Evolutionary conservation across 495 filamentous ascomycete species (phyloP).

Genomic region (Parathielavia hyrcaniae): DNA sequence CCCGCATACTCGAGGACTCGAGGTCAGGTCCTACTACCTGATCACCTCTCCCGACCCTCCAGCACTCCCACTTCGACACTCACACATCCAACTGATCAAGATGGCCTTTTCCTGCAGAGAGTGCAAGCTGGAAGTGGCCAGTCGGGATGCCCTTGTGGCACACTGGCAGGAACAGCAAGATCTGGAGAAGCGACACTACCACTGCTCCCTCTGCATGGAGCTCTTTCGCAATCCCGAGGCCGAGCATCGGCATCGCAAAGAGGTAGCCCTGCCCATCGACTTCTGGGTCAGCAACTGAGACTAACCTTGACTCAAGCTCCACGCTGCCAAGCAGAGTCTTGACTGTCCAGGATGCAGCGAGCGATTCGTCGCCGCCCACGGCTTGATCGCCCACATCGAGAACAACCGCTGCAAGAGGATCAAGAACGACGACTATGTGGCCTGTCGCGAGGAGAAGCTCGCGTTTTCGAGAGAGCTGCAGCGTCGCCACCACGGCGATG

Average conservation of each 20-base stretch:
- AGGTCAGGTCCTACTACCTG: no score
- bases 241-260: not conserved
- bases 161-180: constrained; percentile 13
- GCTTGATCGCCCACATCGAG: constrained; percentile 30
- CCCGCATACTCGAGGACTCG: not conserved
- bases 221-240: constrained; percentile 3
- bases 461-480: constrained; percentile 20
- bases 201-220: constrained; percentile 12
- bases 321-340: constrained; percentile 25
- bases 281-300: not conserved
- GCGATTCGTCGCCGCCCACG: not conserved
- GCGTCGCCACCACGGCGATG: constrained; percentile 9
- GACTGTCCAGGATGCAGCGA: constrained; percentile 32
- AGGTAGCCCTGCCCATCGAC: not conserved
- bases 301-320: constrained; percentile 14
- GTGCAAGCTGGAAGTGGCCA: constrained; percentile 5
- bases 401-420: constrained; percentile 20
- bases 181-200: constrained; percentile 10
- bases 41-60: not conserved
- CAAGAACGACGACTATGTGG: constrained; percentile 20
- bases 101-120: constrained; percentile 3
- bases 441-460: constrained; percentile 15
- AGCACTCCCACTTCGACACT: not conserved
- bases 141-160: not conserved
- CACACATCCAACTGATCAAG: not conserved